Base-by-base conservation (phyloP, 257 asterid genomes). In the Anisodus acutangulus region DNA sequence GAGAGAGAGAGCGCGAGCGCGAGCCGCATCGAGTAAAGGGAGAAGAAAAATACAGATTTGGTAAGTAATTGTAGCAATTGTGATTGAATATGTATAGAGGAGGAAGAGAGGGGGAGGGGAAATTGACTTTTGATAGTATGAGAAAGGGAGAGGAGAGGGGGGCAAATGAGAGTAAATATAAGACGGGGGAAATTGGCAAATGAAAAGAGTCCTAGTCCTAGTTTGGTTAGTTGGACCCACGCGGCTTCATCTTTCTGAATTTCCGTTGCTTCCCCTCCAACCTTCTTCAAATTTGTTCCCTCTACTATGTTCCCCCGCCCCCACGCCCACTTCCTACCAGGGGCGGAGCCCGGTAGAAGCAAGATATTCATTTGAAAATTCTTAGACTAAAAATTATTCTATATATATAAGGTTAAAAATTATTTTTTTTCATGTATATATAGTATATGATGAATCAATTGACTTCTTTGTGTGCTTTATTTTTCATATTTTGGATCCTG, bases 181-280 rank as follows among this genome's bases (percentile, higher is more conserved):
- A 83, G 79, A n/a, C 41, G 35, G 37, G 70, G 51, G 82, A 54
- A 59, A 10, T 0, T 62, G 85, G 79, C 26, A 59, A 78, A 39
- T 41, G 84, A 81, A 45, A 86, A 85, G 90, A 89, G 60, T 89
- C 89, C 62, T 83, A 90, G 72, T 3, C 62, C 9, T 49, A 22
- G 12, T 74, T 92, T 85, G 80, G 78, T 10, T 11, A n/a, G 53
- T 82, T 81, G 94, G 95, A 83, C 95, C 98, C 94, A 93, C 98
- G 43, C 92, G 94, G 82, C 83, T 84, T 88, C 22, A 85, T 22
- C 71, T 86, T 68, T 81, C 85, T 70, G 31, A 55, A 35, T 82
- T 90, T 83, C 86, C 91, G 55, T 92, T 80, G 84, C 95, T 91
- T 93, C 66, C 87, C 91, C 91, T 92, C 93, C 39, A 91, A 76